phyloP scores from a whole-genome alignment of 805 yeast genomes.

The Lipomyces starkeyi region DNA sequence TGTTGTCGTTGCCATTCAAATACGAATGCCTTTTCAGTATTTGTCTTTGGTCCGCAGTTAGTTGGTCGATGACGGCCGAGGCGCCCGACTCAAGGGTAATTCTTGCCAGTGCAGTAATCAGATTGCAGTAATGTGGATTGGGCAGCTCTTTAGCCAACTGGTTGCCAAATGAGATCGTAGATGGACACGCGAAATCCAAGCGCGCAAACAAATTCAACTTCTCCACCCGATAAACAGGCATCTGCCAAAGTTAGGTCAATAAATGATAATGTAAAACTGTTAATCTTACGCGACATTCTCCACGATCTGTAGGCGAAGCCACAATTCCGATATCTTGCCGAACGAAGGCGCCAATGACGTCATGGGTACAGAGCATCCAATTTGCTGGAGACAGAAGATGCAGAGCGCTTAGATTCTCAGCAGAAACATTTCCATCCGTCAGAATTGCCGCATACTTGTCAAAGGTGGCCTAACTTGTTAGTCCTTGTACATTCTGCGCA shows the following conservation, averaged over 20 bases:
- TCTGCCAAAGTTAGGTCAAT: not conserved
- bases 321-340: conserved; percentile 5
- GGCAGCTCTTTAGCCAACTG: not conserved
- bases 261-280: not conserved
- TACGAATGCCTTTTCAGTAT: conserved; percentile 1
- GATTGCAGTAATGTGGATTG: conserved; percentile 3
- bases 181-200: not conserved
- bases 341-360: not conserved
- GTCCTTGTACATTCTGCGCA: not conserved
- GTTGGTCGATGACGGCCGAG: not conserved
- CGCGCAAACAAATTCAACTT: conserved; percentile 1
- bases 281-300: not conserved
- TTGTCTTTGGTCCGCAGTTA: conserved; percentile 1
- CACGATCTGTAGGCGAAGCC: not conserved
- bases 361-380: conserved; percentile 10
- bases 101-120: not conserved
- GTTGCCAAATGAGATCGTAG: not conserved
- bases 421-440: conserved; percentile 1
- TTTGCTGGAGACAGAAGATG: conserved; percentile 2
- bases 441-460: conserved; percentile 7
- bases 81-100: conserved; percentile 5
- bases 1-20: conserved; percentile 2
- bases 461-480: not conserved
- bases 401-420: not conserved
- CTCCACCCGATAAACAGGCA: not conserved